Percentiles rank a stretch among this genome's conserved stretches.
These are phyloP conservation scores for Penicillium canescens DNA, from an alignment of 495 filamentous ascomycete genomes.

Conservation along the genomic window DNA sequence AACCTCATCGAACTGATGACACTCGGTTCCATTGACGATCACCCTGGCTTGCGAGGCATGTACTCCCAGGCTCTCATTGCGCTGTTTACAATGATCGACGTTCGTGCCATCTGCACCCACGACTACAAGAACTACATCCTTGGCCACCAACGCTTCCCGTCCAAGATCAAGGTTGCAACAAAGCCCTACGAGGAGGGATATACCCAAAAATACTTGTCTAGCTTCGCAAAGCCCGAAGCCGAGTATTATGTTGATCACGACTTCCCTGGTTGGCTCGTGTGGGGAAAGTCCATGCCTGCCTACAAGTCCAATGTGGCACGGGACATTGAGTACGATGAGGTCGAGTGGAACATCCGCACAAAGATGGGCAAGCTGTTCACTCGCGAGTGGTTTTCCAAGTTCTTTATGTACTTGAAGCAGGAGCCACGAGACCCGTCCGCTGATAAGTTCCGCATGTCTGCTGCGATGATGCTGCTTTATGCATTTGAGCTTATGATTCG, in stretches of 20 bases:
- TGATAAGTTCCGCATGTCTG: conserved; percentile 88
- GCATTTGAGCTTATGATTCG: conserved; percentile 82
- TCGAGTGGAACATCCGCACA: conserved; percentile 72
- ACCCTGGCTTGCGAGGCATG: conserved; percentile 79
- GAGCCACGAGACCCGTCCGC: conserved; percentile 82
- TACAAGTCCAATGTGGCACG: conserved; percentile 66
- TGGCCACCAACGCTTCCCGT: conserved; percentile 70
- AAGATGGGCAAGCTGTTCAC: conserved; percentile 81
- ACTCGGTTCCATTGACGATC: conserved; percentile 81
- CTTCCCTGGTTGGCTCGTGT: conserved; percentile 96
- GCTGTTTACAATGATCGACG: conserved; percentile 79
- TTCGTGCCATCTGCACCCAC: conserved; percentile 82
- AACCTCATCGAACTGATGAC: conserved; percentile 83
- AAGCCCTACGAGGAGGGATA: conserved; percentile 70
- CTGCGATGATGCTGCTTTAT: conserved; percentile 80
- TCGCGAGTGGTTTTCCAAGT: conserved; percentile 81
- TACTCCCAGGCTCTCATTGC: conserved; percentile 79
- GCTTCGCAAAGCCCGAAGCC: conserved; percentile 77
- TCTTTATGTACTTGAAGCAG: conserved; percentile 93
- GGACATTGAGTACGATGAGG: conserved; percentile 78
- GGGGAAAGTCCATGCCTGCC: conserved; percentile 81
- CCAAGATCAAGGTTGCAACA: conserved; percentile 73
- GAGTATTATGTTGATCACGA: conserved; percentile 90
- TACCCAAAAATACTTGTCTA: conserved; percentile 73
- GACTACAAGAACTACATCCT: conserved; percentile 81